phyloP scores from a whole-genome alignment of 805 yeast genomes.

The Groenewaldozyma salmanticensis region DNA sequence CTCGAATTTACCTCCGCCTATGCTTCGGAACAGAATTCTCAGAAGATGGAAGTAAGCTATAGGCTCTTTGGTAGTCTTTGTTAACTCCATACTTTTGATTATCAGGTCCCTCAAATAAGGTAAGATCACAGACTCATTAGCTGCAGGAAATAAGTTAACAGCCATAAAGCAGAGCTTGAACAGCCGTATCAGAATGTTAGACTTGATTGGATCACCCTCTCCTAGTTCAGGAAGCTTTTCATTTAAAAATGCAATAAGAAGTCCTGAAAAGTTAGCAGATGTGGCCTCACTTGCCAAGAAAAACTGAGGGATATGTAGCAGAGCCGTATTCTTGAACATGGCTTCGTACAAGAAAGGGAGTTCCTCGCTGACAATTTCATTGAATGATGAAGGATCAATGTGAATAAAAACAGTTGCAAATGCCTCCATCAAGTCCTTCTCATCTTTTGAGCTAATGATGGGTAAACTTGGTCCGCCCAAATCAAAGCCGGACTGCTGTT shows the following conservation, averaged over 20 bases:
- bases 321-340: constrained; percentile 73
- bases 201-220: constrained; percentile 61
- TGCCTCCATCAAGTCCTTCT: constrained; percentile 90
- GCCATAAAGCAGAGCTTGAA: constrained; percentile 95
- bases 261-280: constrained; percentile 82
- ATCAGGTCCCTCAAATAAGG: constrained; percentile 84
- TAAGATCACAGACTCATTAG: constrained; percentile 77
- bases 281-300: constrained; percentile 92
- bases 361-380: constrained; percentile 79
- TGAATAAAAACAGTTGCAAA: constrained; percentile 90
- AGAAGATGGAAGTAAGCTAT: constrained; percentile 80
- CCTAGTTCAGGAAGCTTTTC: constrained; percentile 71
- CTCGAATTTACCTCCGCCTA: constrained; percentile 96
- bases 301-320: constrained; percentile 86
- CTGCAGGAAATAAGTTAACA: constrained; percentile 75
- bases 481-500: constrained; percentile 16
- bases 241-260: constrained; percentile 66
- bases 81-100: constrained; percentile 62
- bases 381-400: constrained; percentile 90
- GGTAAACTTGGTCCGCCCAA: constrained; percentile 65
- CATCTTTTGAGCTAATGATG: constrained; percentile 82
- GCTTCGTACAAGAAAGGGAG: constrained; percentile 67
- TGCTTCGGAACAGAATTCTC: constrained; percentile 82
- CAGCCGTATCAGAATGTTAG: constrained; percentile 72
- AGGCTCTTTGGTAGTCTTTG: constrained; percentile 86